Base-by-base conservation (phyloP, 495 filamentous ascomycete genomes). In the Elaphomyces granulatus region DNA sequence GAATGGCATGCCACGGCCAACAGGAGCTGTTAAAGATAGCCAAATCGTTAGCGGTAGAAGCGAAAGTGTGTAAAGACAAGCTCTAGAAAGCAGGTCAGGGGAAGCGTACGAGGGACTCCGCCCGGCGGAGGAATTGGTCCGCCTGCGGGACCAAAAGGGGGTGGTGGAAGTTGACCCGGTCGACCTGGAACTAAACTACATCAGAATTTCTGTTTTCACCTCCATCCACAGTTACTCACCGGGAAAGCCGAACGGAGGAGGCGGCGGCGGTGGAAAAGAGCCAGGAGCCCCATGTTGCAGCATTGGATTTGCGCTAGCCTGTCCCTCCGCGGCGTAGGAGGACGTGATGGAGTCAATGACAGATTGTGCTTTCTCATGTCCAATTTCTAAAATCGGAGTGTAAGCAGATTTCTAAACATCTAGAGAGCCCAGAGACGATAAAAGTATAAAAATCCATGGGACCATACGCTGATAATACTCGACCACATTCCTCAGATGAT, bases 331-430 rank as follows among this genome's bases (percentile, higher is more conserved):
- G 33, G 80, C 81, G 70, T 98, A 96, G 19, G 87, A 90, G 28
- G 75, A 80, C 10, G 90, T 96, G 61, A 98, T 98, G 40, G 78
- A 84, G 66, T 98, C 90, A 56, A 98, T 98, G 40, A 98, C 92
- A 26, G 79, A 87, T 60, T 98, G 90, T 19, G 92, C 88, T 62
- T 96, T 94, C 63, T 96, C 90, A 60, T 95, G 88, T 40, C 87
- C 87, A 58, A 99, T 95, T 68, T 94, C 87, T 2, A 26, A 39
- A 10, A 12, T 28, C 2, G 6, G 20, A 26, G 9, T 26, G 17
- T 16, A 12, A 38, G 19, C 4, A 26, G 41, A 36, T 20, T n/a
- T n/a, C n/a, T n/a, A n/a, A n/a, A n/a, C n/a, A n/a, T n/a, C n/a
- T n/a, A n/a, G n/a, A n/a, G n/a, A n/a, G n/a, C n/a, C n/a, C n/a